phyloP scores from a whole-genome alignment of 2,329 filamentous ascomycete genomes.

The Ophiostoma quercus region DNA sequence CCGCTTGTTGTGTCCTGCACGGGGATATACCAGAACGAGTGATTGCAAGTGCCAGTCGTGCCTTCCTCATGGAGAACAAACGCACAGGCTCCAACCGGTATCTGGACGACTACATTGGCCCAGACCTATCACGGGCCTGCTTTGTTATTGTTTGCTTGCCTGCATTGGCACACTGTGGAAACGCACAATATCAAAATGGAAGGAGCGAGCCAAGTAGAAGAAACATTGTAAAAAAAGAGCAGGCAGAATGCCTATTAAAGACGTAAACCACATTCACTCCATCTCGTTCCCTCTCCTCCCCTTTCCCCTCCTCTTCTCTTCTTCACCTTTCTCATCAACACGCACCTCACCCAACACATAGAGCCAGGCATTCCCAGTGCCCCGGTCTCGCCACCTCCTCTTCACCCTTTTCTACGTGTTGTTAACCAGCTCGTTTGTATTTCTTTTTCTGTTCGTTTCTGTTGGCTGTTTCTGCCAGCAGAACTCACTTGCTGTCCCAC shows the following conservation, averaged over 20 bases:
- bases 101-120: background rate
- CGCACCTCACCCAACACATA: background rate
- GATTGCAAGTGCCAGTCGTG: background rate
- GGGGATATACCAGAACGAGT: background rate
- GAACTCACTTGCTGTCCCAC: background rate
- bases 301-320: too few species aligned
- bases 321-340: background rate
- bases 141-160: background rate
- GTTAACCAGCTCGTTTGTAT: background rate
- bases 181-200: slow-evolving; percentile 1
- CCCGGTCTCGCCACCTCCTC: slow-evolving; percentile 5
- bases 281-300: background rate
- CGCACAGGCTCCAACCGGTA: background rate
- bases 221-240: background rate
- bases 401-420: background rate
- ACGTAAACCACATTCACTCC: background rate
- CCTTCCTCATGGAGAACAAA: background rate
- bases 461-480: background rate
- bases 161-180: background rate
- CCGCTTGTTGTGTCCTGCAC: too few species aligned
- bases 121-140: background rate
- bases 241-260: background rate
- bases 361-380: background rate
- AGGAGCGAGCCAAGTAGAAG: background rate
- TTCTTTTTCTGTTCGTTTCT: background rate